Conservation (phyloP, 139 green algal species). For the Limnomonas spitsbergensis region DNA sequence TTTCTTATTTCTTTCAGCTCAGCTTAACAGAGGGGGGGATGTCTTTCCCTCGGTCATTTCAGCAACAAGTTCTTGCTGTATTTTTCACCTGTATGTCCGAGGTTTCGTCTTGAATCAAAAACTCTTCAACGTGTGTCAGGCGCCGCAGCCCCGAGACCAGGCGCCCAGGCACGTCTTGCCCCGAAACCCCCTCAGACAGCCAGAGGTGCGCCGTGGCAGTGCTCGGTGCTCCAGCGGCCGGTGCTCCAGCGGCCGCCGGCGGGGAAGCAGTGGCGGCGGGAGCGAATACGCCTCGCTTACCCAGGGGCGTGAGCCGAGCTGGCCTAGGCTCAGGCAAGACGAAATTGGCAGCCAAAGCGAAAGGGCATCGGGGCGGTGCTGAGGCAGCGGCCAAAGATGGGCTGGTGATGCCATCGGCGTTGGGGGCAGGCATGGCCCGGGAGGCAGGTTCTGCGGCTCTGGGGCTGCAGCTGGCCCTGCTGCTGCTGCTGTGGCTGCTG, state of each 20-base stretch:
- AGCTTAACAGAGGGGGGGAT: too few relatives aligned
- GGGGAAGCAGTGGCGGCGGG: not conserved
- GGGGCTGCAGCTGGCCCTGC: too few relatives aligned
- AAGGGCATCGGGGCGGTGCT: not conserved
- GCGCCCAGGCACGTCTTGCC: not conserved
- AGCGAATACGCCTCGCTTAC: not conserved
- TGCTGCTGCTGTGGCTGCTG: too few relatives aligned
- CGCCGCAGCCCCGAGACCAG: not conserved
- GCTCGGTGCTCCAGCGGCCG: not conserved
- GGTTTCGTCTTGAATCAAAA: not conserved
- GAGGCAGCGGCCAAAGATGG: too few relatives aligned
- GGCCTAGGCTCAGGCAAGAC: not conserved
- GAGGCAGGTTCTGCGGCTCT: too few relatives aligned
- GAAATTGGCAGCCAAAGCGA: not conserved
- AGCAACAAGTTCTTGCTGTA: too few relatives aligned
- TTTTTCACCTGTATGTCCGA: too few relatives aligned
- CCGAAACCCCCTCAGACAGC: not conserved
- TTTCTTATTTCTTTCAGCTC: too few relatives aligned
- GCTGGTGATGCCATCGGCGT: too few relatives aligned
- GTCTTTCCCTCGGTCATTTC: too few relatives aligned
- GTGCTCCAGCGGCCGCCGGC: not conserved
- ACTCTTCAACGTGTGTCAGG: not conserved
- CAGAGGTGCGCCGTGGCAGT: not conserved
- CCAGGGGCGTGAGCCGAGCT: not conserved
- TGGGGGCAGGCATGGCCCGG: too few relatives aligned